These are phyloP conservation scores for Candida mesenterica DNA, from an alignment of 1,139 yeast genomes.

Conservation along the genomic window DNA sequence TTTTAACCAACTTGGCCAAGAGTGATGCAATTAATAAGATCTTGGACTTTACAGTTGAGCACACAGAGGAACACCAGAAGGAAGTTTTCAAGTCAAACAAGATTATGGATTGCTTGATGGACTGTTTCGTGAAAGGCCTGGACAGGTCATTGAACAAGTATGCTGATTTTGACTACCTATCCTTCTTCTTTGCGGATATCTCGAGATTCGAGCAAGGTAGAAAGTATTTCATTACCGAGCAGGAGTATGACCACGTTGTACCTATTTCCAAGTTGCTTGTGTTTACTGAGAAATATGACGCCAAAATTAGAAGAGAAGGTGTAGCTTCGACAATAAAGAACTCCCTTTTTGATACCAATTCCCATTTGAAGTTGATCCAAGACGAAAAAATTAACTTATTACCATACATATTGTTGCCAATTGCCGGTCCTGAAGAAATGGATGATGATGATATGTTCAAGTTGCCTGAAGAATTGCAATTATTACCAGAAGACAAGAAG, in stretches of 20 bases:
- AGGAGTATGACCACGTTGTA: conserved; percentile 70
- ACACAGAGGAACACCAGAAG: conserved; percentile 25
- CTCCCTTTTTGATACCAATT: conserved; percentile 74
- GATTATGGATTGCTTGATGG: conserved; percentile 82
- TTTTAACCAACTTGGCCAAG: conserved; percentile 83
- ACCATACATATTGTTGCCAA: conserved; percentile 79
- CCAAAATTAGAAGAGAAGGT: conserved; percentile 83
- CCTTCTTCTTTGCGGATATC: conserved; percentile 87
- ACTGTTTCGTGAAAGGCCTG: conserved; percentile 84
- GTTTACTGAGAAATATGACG: conserved; percentile 77
- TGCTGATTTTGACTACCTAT: conserved; percentile 78
- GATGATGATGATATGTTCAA: conserved; percentile 82
- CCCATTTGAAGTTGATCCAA: conserved; percentile 58
- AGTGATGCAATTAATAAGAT: conserved; percentile 60
- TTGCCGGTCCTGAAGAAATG: conserved; percentile 79
- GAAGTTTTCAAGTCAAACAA: conserved; percentile 53
- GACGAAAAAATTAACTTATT: conserved; percentile 69
- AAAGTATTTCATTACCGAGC: conserved; percentile 68
- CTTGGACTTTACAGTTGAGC: conserved; percentile 47
- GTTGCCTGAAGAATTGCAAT: conserved; percentile 85
- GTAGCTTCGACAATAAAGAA: conserved; percentile 92
- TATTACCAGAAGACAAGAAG: conserved; percentile 70
- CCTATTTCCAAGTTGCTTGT: conserved; percentile 80
- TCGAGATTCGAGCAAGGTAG: conserved; percentile 74
- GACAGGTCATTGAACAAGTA: conserved; percentile 67